These are phyloP conservation scores for Linum usitatissimum DNA, from an alignment of 345 rosid genomes.

Conservation along the genomic window DNA sequence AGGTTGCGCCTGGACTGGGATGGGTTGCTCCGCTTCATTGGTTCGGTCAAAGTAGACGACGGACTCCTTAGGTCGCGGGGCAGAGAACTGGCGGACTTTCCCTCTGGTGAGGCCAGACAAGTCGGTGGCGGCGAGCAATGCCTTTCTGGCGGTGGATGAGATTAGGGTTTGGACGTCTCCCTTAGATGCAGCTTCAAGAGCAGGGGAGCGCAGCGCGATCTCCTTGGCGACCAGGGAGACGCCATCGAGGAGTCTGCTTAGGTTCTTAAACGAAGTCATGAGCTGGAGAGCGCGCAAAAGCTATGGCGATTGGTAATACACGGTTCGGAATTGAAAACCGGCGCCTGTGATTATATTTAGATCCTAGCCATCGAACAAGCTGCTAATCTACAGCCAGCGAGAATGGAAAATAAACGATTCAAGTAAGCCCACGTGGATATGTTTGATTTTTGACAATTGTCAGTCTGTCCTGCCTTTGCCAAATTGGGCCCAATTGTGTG, in stretches of 20 bases:
- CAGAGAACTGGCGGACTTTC: conserved; percentile 40
- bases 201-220: conserved; percentile 45
- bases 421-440: no score
- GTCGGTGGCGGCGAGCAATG: conserved; percentile 64
- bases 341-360: neutral
- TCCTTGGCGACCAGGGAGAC: conserved; percentile 65
- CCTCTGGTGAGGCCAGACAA: conserved; percentile 70
- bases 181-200: conserved; percentile 26
- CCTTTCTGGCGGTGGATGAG: conserved; percentile 46
- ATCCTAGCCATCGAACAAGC: no score
- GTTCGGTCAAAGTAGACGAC: conserved; percentile 45
- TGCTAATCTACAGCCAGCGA: no score
- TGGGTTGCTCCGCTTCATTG: conserved; percentile 3
- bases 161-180: conserved; percentile 55
- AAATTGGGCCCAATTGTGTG: no score
- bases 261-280: conserved; percentile 44
- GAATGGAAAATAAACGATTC: no score
- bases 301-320: neutral
- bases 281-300: conserved; percentile 8
- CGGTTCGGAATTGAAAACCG: neutral
- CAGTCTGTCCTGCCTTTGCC: no score
- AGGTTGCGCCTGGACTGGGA: conserved; percentile 5
- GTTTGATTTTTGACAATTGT: no score
- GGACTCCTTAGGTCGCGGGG: conserved; percentile 39
- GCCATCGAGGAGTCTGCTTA: conserved; percentile 56